Base-by-base conservation (phyloP, 176 grass and related monocot species). In the Typha latifolia region DNA sequence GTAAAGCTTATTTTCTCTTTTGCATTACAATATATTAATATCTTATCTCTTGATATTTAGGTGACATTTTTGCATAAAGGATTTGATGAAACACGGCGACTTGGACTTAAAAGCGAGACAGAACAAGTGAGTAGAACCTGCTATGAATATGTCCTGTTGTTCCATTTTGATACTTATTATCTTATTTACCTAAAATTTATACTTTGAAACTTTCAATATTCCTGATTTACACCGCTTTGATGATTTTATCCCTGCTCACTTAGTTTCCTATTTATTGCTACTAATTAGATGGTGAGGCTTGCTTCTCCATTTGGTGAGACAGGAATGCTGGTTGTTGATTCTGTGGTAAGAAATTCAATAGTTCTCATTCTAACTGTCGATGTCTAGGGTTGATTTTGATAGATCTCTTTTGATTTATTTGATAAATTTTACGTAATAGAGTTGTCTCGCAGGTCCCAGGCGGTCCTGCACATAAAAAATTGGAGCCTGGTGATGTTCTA, bases 241-340 rank as follows among this genome's bases (percentile, higher is more conserved):
- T 10, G 37, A 43, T 43, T 43, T 43, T 43, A 43, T 43, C 37
- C 37, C 9, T 43, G 37, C 37, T 43, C 37, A 43, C 1, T 43
- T 59, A 4, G 20, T 59, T 59, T 59, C 53, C n/a, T 59, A 59
- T 21, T 19, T 59, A 21, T 16, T 59, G 53, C 65, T 69, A 78
- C 63, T 51, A 81, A 81, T 67, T 80, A 99, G 94, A 87, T 81
- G 56, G 94, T 87, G 80, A 82, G 94, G 3, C 52, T 63, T 76
- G 86, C 85, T 79, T 99, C 89, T 82, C 79, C 90, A 72, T 32
- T 10, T 55, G 86, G 79, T 22, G 94, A 99, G 71, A 99, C 94
- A 74, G 94, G 94, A 71, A 99, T 99, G 94, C 74, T 99, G 64
- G 86, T 93, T 75, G 86, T 93, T 78, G 94, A 99, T 55, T 99